These are phyloP conservation scores for Myxozyma monticola DNA, from an alignment of 805 yeast species.

Conservation along the genomic window DNA sequence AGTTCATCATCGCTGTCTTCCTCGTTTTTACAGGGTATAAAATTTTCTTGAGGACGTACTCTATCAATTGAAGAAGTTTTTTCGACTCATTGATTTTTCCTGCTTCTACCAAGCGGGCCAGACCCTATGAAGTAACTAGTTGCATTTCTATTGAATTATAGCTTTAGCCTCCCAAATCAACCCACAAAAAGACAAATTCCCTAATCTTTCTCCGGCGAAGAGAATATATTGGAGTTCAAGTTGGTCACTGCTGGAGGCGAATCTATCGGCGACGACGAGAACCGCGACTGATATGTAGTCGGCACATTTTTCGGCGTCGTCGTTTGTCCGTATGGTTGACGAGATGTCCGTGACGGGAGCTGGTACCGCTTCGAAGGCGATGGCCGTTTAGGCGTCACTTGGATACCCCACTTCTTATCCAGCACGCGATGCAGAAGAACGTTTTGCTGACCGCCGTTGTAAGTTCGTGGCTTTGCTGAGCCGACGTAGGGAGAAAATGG, in stretches of 20 bases:
- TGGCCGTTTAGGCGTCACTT: slow-evolving; percentile 37
- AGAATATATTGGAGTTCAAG: slow-evolving; percentile 23
- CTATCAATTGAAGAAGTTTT: no score
- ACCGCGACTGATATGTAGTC: slow-evolving; percentile 12
- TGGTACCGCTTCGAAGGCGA: no score
- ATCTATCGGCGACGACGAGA: slow-evolving; percentile 24
- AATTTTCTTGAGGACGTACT: no score
- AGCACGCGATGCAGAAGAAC: slow-evolving; percentile 38
- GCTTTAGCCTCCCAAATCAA: no score
- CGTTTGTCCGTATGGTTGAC: not conserved
- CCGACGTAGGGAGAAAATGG: slow-evolving; percentile 30
- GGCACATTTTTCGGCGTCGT: not conserved
- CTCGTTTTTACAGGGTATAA: no score
- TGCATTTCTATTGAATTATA: no score
- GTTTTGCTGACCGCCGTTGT: slow-evolving; percentile 7
- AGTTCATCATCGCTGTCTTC: no score
- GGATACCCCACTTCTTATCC: slow-evolving; percentile 40
- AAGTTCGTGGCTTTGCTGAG: slow-evolving; percentile 7
- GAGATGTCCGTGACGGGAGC: no score
- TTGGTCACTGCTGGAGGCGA: slow-evolving; percentile 27
- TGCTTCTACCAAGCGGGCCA: no score
- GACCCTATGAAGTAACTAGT: no score
- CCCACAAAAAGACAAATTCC: not conserved
- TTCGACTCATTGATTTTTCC: no score
- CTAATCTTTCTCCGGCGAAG: slow-evolving; percentile 23